These are phyloP conservation scores for Trypanosomatidae sp. DNA, from an alignment of 208 protist genomes.

Conservation along the genomic window DNA sequence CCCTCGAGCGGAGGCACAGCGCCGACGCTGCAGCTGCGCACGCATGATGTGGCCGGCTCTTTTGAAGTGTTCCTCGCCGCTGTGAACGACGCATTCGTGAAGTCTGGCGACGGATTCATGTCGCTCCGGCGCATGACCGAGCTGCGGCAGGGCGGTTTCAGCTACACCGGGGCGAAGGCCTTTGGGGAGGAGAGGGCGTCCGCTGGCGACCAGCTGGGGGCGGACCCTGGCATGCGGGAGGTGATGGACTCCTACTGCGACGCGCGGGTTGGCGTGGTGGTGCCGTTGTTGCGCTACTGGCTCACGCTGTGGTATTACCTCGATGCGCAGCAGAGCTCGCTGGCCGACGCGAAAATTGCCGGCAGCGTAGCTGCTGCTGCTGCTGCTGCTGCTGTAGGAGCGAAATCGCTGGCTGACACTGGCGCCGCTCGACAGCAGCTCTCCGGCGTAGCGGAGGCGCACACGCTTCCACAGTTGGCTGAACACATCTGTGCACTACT, in stretches of 20 bases:
- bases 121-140: slow-evolving; percentile 79
- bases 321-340: slow-evolving; percentile 18
- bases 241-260: slow-evolving; percentile 70
- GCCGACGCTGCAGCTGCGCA: slow-evolving; percentile 9
- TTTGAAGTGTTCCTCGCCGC: slow-evolving; percentile 31
- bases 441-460: slow-evolving; percentile 13
- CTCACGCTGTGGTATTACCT: slow-evolving; percentile 45
- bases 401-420: not conserved
- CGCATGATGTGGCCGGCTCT: slow-evolving; percentile 25
- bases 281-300: slow-evolving; percentile 69
- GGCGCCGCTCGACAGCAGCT: slow-evolving; percentile 15
- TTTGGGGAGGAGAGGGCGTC: slow-evolving; percentile 40
- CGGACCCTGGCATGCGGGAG: slow-evolving; percentile 46
- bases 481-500: slow-evolving; percentile 58
- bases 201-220: slow-evolving; percentile 21
- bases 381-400: not conserved
- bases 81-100: slow-evolving; percentile 65
- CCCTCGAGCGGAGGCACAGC: not conserved
- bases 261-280: slow-evolving; percentile 53
- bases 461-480: slow-evolving; percentile 54
- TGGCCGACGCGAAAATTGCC: slow-evolving; percentile 1
- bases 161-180: slow-evolving; percentile 35
- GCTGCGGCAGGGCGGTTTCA: slow-evolving; percentile 41
- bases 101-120: slow-evolving; percentile 34
- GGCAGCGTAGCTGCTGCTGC: not conserved